phyloP scores from a whole-genome alignment of 768 basidiomycete species.

The Stropharia rugosoannulata region DNA sequence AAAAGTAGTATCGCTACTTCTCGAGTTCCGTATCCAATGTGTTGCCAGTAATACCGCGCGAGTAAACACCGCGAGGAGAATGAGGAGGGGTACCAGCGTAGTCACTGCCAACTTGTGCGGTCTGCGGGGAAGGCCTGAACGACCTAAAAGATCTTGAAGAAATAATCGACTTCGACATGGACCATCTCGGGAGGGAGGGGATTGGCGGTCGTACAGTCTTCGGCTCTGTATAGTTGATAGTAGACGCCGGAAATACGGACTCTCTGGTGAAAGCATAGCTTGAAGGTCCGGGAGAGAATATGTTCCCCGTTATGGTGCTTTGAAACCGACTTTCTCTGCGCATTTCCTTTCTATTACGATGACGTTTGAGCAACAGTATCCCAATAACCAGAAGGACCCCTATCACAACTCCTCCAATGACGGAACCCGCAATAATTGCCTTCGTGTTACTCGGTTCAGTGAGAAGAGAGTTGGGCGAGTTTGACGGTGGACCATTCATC shows the following conservation, averaged over 20 bases:
- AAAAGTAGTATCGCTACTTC: neutral
- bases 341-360: neutral
- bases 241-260: neutral
- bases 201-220: neutral
- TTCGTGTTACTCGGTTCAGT: neutral
- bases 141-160: neutral
- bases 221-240: neutral
- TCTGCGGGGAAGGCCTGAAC: neutral
- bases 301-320: too few species aligned
- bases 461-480: too few species aligned
- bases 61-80: neutral
- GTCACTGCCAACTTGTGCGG: conserved; percentile 3
- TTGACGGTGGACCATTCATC: too few species aligned
- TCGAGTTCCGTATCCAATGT: neutral
- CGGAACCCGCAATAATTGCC: neutral
- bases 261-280: neutral
- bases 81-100: neutral
- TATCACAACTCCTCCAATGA: conserved; percentile 1
- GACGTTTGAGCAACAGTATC: neutral
- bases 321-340: neutral
- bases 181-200: neutral
- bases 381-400: neutral
- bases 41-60: neutral
- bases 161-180: neutral
- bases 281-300: neutral